A percentile compares a stretch with the other conserved stretches of the same genome.
Evolutionary conservation across 306 rosid species (phyloP).

Genomic region (Prunus kanzakura): DNA sequence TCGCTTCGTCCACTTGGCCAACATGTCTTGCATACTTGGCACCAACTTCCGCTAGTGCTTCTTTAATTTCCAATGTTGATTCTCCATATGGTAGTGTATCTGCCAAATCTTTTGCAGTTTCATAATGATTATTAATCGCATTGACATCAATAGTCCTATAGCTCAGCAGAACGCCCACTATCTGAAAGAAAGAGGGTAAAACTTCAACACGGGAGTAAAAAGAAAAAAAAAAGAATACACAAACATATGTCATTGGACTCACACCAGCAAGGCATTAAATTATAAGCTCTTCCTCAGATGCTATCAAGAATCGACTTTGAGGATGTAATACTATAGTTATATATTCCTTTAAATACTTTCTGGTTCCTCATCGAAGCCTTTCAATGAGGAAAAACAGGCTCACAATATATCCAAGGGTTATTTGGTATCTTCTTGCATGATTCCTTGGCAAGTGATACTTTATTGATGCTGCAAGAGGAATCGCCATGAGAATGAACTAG

Average conservation of each 20-base stretch:
- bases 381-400: not conserved
- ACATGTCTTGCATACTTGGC: constrained; percentile 82
- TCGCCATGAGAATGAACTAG: constrained; percentile 5
- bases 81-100: constrained; percentile 79
- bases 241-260: not conserved
- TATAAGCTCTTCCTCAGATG: not conserved
- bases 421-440: not conserved
- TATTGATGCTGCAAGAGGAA: not conserved
- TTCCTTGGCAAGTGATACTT: not conserved
- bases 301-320: not conserved
- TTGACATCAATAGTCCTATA: constrained; percentile 63
- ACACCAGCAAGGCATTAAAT: not conserved
- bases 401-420: not conserved
- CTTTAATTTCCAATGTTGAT: constrained; percentile 64
- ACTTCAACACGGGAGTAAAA: constrained; percentile 13
- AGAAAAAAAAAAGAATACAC: not conserved
- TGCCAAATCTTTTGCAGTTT: constrained; percentile 93
- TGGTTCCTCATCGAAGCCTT: not conserved
- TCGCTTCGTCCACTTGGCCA: constrained; percentile 82
- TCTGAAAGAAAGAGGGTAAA: constrained; percentile 46
- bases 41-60: constrained; percentile 66
- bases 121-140: constrained; percentile 66
- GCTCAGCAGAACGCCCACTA: constrained; percentile 56
- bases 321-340: not conserved
- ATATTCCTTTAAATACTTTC: not conserved